These are phyloP conservation scores for Fusarium odoratissimum DNA, from an alignment of 2,329 filamentous ascomycete species.

Conservation along the genomic window DNA sequence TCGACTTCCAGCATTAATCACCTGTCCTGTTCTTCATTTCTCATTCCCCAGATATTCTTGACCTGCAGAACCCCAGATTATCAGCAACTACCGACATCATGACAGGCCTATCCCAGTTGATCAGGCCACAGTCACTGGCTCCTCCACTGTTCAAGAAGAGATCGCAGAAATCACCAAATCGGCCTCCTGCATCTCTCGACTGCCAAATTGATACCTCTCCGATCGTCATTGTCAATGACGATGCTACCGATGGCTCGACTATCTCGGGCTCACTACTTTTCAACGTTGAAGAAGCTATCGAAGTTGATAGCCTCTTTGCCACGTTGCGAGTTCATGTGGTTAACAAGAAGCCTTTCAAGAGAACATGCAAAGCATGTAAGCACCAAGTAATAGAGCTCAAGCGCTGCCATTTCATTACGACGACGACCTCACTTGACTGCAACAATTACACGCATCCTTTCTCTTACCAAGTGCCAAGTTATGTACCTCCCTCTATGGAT, in stretches of 20 bases:
- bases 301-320: constrained; percentile 22
- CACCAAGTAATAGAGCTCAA: constrained; percentile 27
- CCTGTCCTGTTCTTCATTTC: neutral
- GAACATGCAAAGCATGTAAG: constrained; percentile 30
- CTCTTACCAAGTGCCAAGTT: constrained; percentile 83
- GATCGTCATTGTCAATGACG: constrained; percentile 4
- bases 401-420: constrained; percentile 22
- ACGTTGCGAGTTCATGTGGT: neutral
- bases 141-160: neutral
- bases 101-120: constrained; percentile 7
- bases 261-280: constrained; percentile 17
- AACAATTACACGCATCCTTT: constrained; percentile 74
- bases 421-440: neutral
- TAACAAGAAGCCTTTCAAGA: constrained; percentile 33
- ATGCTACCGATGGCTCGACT: neutral
- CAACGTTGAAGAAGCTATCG: neutral
- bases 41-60: neutral
- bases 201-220: constrained; percentile 20
- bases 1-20: accelerated
- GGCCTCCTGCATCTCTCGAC: neutral
- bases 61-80: neutral
- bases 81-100: neutral
- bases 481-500: constrained; percentile 83
- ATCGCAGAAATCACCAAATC: neutral
- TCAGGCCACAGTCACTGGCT: constrained; percentile 7